These are phyloP conservation scores for Verticillium zaregamsianum DNA, from an alignment of 2,329 filamentous ascomycete genomes.

Conservation along the genomic window DNA sequence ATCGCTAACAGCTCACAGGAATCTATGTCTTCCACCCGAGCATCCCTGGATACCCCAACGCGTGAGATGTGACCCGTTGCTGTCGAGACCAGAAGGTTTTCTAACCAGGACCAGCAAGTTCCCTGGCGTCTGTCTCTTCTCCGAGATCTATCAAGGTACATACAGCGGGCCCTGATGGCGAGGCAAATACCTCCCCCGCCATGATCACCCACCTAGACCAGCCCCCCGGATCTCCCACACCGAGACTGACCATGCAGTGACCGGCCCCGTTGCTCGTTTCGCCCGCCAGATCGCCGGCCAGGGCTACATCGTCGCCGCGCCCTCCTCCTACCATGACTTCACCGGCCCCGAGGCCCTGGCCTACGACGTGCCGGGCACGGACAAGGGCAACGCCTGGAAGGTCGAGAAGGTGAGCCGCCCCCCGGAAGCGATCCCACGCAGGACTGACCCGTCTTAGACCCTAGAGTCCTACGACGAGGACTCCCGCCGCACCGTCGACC, in stretches of 20 bases:
- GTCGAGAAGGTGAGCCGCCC: slow-evolving; percentile 59
- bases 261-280: slow-evolving; percentile 84
- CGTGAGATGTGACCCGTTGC: slow-evolving; percentile 46
- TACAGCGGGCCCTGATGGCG: slow-evolving; percentile 1
- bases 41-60: slow-evolving; percentile 80
- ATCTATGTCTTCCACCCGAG: slow-evolving; percentile 86
- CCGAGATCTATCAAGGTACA: slow-evolving; percentile 91
- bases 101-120: slow-evolving; percentile 51
- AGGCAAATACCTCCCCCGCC: neutral
- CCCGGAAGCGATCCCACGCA: neutral
- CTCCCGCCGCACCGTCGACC: slow-evolving; percentile 61
- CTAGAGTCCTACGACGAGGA: slow-evolving; percentile 84
- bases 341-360: slow-evolving; percentile 76
- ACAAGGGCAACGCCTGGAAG: slow-evolving; percentile 84
- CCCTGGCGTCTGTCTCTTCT: slow-evolving; percentile 83
- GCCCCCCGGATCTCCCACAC: neutral
- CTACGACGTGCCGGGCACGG: slow-evolving; percentile 85
- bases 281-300: slow-evolving; percentile 88
- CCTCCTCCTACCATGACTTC: slow-evolving; percentile 92
- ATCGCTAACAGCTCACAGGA: slow-evolving; percentile 45
- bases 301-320: slow-evolving; percentile 88
- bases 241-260: slow-evolving; percentile 52
- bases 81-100: neutral
- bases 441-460: slow-evolving; percentile 44
- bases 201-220: neutral